Base-by-base conservation (phyloP, 805 yeast genomes). In the Teunomyces kruisii region DNA sequence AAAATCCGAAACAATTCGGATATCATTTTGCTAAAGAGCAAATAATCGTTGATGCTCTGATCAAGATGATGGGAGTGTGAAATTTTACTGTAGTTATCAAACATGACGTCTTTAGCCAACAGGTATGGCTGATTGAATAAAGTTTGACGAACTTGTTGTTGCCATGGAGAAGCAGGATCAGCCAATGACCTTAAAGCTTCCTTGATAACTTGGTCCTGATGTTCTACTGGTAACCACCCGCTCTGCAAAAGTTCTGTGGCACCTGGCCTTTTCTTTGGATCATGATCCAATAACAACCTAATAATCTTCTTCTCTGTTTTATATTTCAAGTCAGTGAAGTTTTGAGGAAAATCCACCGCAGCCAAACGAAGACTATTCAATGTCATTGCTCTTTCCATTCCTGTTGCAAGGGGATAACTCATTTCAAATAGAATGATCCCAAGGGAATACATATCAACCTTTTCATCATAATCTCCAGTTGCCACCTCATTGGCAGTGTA, bases 401-500 rank as follows among this genome's bases (percentile, higher is more conserved):
- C 91, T 0, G 99, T 94, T n/a, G 75, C 74, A 55, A 92, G 74
- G 1, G 84, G 75, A 60, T 83, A 89, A 24, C 89, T 79, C 99
- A 94, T 94, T 61, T 94, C 99, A 62, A 94, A 94, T 59, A 94
- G 89, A 1, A 94, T 94, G 29, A 94, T 81, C 3, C 99, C 99
- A 32, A 94, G 67, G 0, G 99, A 90, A 61, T 90, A 94, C 86
- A 94, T 84, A 62, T 94, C 99, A 31, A 94, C 96, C 54, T 94
- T 94, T 51, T 88, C 96, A 59, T 92, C 84, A 61, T 94, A 94
- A n/a, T 77, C 71, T 0, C 94, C 94, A 13, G 78, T 73, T 6
- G 87, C 71, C 0, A 92, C 92, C 60, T 94, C 99, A 13, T 81
- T 80, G 0, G 99, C 99, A 38, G 92, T 94, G 59, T 94, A 94